phyloP scores from a whole-genome alignment of 192 early-diverging fungal species.

The Podila clonocystis region DNA sequence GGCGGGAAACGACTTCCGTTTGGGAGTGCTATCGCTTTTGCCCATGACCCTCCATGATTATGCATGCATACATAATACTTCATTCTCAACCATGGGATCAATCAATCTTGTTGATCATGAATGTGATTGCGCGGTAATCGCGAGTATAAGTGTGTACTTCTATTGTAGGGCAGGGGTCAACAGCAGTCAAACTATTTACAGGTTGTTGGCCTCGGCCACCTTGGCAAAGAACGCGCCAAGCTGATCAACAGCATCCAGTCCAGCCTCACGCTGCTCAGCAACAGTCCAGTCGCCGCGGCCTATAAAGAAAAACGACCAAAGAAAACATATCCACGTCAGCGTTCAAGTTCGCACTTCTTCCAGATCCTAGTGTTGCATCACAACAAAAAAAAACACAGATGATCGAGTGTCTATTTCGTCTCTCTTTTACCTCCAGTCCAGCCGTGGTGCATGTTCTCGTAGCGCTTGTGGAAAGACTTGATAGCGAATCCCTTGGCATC shows the following conservation, averaged over 20 bases:
- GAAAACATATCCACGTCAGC: background rate
- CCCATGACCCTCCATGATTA: no score
- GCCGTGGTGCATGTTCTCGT: constrained; percentile 39
- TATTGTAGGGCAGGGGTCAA: no score
- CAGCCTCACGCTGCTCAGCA: constrained; percentile 23
- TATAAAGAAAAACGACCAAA: background rate
- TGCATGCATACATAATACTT: no score
- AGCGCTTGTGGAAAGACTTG: constrained; percentile 26
- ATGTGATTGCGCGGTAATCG: no score
- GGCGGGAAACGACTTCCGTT: no score
- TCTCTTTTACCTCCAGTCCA: constrained; percentile 38
- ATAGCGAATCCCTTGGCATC: constrained; percentile 28
- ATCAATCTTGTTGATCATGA: no score
- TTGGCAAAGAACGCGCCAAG: constrained; percentile 41
- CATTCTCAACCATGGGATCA: no score
- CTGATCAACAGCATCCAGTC: constrained; percentile 26
- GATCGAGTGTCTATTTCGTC: background rate
- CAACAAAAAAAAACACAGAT: background rate
- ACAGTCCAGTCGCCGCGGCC: constrained; percentile 38
- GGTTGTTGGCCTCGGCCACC: constrained; percentile 13
- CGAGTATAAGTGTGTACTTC: no score
- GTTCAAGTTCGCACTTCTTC: background rate
- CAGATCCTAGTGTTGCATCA: background rate
- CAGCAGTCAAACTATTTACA: background rate
- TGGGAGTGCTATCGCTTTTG: no score